These are phyloP conservation scores for Tetrapisispora nanseiensis DNA, from an alignment of 805 yeast genomes.

Conservation along the genomic window DNA sequence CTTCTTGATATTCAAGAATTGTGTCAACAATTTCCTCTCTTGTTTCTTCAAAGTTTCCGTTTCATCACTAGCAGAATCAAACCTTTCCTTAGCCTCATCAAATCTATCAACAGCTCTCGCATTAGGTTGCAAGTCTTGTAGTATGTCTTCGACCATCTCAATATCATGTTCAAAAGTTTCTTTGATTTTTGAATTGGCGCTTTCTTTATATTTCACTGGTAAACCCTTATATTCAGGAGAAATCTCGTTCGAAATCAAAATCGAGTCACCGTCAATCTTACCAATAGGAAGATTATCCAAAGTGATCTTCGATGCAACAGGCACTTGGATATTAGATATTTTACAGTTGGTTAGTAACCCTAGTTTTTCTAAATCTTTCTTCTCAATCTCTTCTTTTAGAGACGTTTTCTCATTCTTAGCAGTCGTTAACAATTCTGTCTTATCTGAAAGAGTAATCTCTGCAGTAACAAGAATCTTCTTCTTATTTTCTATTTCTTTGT, in stretches of 20 bases:
- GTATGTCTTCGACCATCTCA: slow-evolving; percentile 27
- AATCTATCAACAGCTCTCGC: slow-evolving; percentile 70
- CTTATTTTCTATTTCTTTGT: slow-evolving; percentile 34
- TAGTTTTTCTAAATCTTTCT: slow-evolving; percentile 44
- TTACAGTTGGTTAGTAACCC: slow-evolving; percentile 62
- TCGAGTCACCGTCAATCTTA: slow-evolving; percentile 34
- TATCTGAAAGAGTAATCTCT: slow-evolving; percentile 44
- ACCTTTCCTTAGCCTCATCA: slow-evolving; percentile 51
- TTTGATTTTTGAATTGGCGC: slow-evolving; percentile 21
- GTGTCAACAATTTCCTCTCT: slow-evolving; percentile 45
- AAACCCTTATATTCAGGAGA: slow-evolving; percentile 46
- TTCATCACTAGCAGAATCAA: slow-evolving; percentile 54
- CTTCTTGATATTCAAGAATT: slow-evolving; percentile 50
- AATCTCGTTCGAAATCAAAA: slow-evolving; percentile 36
- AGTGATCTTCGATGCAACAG: slow-evolving; percentile 46
- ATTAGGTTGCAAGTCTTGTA: slow-evolving; percentile 57
- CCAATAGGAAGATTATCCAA: slow-evolving; percentile 55
- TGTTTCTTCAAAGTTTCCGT: slow-evolving; percentile 49
- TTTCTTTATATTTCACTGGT: slow-evolving; percentile 35
- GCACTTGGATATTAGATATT: slow-evolving; percentile 56
- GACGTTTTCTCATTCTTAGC: slow-evolving; percentile 30
- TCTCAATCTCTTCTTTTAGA: slow-evolving; percentile 45
- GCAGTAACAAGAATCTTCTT: slow-evolving; percentile 28
- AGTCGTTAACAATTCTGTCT: slow-evolving; percentile 17
- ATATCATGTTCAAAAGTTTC: slow-evolving; percentile 33